A percentile compares a stretch with the other conserved stretches of the same genome.
These are phyloP conservation scores for Lipomyces yamadae DNA, from an alignment of 805 yeast genomes.

Conservation along the genomic window DNA sequence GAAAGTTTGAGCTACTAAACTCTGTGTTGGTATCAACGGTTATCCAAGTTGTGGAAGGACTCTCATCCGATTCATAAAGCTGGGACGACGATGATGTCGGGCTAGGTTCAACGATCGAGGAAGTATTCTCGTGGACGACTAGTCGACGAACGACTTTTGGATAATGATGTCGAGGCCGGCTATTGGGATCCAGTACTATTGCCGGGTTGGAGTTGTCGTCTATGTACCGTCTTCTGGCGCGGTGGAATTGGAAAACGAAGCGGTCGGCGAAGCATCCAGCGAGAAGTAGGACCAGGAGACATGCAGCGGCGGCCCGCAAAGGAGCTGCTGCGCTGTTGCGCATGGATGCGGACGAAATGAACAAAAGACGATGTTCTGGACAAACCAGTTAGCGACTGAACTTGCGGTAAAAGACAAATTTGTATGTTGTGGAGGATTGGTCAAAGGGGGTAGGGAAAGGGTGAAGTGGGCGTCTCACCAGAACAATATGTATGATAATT, in stretches of 20 bases:
- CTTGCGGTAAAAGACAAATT: too few relatives aligned
- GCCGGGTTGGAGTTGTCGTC: conserved; percentile 8
- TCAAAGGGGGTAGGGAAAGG: not conserved
- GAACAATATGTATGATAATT: not conserved
- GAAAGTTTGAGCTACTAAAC: not conserved
- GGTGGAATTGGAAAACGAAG: conserved; percentile 7
- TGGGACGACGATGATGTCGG: not conserved
- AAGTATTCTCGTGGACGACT: conserved; percentile 26
- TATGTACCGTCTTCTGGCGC: conserved; percentile 13
- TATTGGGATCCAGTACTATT: conserved; percentile 8
- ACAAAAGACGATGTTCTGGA: not conserved
- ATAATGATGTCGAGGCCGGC: conserved; percentile 16
- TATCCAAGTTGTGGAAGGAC: not conserved
- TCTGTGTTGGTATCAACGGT: not conserved
- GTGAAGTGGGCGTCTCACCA: conserved; percentile 2
- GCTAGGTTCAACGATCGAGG: conserved; percentile 3
- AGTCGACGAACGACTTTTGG: conserved; percentile 18
- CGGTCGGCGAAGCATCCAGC: not conserved
- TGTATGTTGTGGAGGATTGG: not conserved
- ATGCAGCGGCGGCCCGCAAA: not conserved
- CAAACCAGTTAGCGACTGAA: not conserved
- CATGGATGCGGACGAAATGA: not conserved
- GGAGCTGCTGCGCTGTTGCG: conserved; percentile 4
- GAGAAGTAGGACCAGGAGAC: conserved; percentile 1
- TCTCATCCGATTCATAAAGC: not conserved